phyloP scores from a whole-genome alignment of 2,329 filamentous ascomycete species.

The Pseudogymnoascus sp. region DNA sequence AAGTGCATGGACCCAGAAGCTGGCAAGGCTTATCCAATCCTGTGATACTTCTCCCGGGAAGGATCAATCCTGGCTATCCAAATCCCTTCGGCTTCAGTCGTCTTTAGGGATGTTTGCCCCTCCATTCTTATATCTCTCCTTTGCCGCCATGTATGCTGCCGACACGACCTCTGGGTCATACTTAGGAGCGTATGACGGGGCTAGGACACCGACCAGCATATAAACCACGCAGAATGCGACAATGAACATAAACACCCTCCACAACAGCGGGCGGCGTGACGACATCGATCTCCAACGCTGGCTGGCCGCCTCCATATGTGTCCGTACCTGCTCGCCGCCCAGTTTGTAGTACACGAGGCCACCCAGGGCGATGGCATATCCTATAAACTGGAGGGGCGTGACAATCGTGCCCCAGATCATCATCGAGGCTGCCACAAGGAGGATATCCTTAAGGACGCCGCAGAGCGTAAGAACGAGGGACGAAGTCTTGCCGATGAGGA shows the following conservation, averaged over 20 bases:
- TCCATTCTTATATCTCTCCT: background rate
- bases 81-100: background rate
- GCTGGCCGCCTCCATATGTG: constrained; percentile 62
- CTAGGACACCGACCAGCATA: constrained; percentile 59
- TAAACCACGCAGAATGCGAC: constrained; percentile 57
- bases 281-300: constrained; percentile 82
- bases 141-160: background rate
- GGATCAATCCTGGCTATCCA: background rate
- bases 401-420: constrained; percentile 73
- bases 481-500: constrained; percentile 81
- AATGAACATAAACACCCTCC: constrained; percentile 67
- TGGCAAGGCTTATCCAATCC: background rate
- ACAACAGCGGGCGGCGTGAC: constrained; percentile 63
- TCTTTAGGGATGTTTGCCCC: background rate
- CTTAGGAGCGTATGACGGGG: constrained; percentile 49
- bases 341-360: constrained; percentile 85
- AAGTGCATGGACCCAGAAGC: background rate
- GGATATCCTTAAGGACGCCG: constrained; percentile 80
- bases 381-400: constrained; percentile 69
- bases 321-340: constrained; percentile 76
- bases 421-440: constrained; percentile 73
- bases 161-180: constrained; percentile 37
- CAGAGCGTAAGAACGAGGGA: constrained; percentile 80
- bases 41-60: background rate
- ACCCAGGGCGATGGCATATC: constrained; percentile 69